Evolutionary conservation across 2,329 filamentous ascomycete genomes (phyloP).

Genomic region (Fusarium transvaalense): DNA sequence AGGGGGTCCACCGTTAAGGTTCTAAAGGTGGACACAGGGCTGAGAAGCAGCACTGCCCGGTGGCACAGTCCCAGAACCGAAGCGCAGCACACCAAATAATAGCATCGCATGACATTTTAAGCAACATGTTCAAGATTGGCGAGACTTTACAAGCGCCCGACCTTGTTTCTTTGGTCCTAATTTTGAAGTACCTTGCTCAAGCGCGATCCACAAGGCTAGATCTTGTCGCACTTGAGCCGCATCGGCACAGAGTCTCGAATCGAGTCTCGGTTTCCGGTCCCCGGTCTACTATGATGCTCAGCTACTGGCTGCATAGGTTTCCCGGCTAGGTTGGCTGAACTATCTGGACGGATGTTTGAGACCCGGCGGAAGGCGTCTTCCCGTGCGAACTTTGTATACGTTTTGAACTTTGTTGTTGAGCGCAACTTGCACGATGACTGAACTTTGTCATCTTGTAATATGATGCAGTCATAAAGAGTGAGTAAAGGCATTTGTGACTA

Average conservation of each 20-base stretch:
- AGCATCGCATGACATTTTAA: neutral
- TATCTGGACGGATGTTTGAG: neutral
- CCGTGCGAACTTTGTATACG: neutral
- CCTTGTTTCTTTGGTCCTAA: constrained; percentile 12
- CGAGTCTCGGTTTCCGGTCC: constrained; percentile 15
- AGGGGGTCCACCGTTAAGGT: neutral
- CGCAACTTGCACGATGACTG: neutral
- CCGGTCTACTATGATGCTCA: neutral
- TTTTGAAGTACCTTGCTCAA: constrained; percentile 14
- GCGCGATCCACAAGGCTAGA: constrained; percentile 5
- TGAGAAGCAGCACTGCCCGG: constrained; percentile 39
- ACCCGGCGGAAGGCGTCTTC: neutral
- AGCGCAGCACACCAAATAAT: constrained; percentile 29
- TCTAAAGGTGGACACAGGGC: constrained; percentile 37
- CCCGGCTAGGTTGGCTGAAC: constrained; percentile 25
- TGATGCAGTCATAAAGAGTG: neutral
- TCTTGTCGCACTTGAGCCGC: constrained; percentile 26
- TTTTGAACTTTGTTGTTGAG: neutral
- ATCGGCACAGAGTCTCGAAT: neutral
- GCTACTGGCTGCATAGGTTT: constrained; percentile 31
- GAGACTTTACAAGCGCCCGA: constrained; percentile 11
- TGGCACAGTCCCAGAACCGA: constrained; percentile 32
- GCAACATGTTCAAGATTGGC: constrained; percentile 11
- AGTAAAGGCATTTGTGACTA: neutral
- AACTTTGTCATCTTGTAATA: neutral